Evolutionary conservation across 305 asterid species (phyloP), one percentile per base, ranked within the genome.

Genomic region (Plantago coronopus): DNA sequence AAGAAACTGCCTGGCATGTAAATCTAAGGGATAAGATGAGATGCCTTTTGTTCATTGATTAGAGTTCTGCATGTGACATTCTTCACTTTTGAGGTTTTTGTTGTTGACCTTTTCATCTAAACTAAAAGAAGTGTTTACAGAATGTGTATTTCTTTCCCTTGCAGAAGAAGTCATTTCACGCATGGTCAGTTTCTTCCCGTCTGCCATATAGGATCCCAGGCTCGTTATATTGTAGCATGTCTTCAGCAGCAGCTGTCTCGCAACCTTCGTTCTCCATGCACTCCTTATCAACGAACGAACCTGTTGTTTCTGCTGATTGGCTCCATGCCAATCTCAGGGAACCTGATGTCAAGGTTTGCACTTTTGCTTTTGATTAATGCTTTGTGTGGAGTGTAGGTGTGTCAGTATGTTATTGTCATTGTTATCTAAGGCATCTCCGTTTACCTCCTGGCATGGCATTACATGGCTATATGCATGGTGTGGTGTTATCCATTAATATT

Each of bases 301-400:
- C 97, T 67, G 95, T 87, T 67, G 97, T 87, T 67, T 89, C 97
- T 12, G 98, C 79, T 65, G 96, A 87, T 38, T 93, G 96, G 97
- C 96, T 93, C 62, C 95, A 87, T 46, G 79, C 86, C 21, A 93
- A 91, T 62, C 88, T 91, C 49, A 76, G 72, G 61, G 87, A 75
- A 63, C 89, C 94, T 53, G 88, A 83, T 65, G 74, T 89, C 72
- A 91, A 89, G 98, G 97, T 88, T 19, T 69, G 50, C 13, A 8
- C 25, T 57, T 47, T 50, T 22, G 59, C 17, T 38, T 48, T 19
- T 66, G 56, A 59, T 29, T 63, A 17, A 20, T 23, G 19, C 21
- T 47, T 47, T 56, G 1, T 29, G 14, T 42, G 40, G 4, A 31
- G 31, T 44, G 5, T 37, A 50, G 4, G 10, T 61, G 15, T 44